Conservation (phyloP, 2,329 filamentous ascomycete species). For the Stachybotrys chlorohalonatus region DNA sequence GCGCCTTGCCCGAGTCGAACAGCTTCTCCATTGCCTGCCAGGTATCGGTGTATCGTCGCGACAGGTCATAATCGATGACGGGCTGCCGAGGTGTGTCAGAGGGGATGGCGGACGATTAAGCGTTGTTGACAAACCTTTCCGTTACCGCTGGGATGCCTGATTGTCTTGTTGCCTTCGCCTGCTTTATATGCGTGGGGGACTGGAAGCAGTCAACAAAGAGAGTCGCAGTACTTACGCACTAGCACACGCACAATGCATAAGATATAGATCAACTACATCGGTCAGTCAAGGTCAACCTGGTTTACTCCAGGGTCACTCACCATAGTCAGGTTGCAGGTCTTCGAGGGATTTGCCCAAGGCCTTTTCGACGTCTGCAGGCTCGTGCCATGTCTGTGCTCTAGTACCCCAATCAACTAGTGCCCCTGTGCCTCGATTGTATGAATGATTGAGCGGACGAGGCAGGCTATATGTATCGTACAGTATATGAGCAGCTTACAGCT, state of each 20-base stretch:
- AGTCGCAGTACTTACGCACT: not conserved
- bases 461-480: not conserved
- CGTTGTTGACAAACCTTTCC: not conserved
- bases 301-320: not conserved
- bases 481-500: not conserved
- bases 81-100: not conserved
- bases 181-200: not conserved
- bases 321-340: not conserved
- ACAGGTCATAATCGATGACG: not conserved
- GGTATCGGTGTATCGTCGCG: not conserved
- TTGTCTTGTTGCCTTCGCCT: not conserved
- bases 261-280: not conserved
- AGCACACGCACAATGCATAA: not conserved
- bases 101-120: not conserved
- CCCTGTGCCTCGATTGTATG: no score
- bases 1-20: not conserved
- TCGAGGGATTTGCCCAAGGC: not conserved
- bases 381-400: not conserved
- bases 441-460: not conserved
- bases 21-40: not conserved
- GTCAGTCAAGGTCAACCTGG: not conserved
- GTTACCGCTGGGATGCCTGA: not conserved
- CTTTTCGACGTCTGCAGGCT: not conserved
- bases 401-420: not conserved
- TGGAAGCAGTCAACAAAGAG: not conserved